Percentiles rank a stretch among this genome's conserved stretches.
These are phyloP conservation scores for Paspalum vaginatum DNA, from an alignment of 176 grass and related monocot genomes.

Conservation along the genomic window DNA sequence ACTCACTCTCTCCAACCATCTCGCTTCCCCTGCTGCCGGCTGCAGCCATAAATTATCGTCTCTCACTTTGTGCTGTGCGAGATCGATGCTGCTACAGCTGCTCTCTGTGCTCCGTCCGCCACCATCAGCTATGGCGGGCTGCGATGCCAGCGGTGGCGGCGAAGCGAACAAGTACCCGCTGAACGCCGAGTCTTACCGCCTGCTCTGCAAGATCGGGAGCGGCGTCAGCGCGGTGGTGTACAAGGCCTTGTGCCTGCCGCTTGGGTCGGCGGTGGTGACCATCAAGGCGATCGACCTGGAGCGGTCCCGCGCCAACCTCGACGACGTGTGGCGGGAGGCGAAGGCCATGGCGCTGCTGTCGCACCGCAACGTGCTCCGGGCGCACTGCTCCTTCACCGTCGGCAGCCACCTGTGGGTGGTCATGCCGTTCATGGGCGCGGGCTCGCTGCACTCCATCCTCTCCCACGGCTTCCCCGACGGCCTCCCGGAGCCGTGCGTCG, in stretches of 20 bases:
- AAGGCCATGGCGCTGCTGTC: constrained; percentile 87
- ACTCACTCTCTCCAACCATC: too few species aligned
- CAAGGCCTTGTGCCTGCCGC: constrained; percentile 77
- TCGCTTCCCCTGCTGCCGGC: too few species aligned
- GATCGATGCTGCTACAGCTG: background rate
- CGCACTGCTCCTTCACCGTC: constrained; percentile 94
- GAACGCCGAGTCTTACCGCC: constrained; percentile 58
- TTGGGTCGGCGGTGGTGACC: constrained; percentile 52
- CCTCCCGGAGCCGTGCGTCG: constrained; percentile 67
- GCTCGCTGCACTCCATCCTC: constrained; percentile 84
- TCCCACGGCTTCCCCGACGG: constrained; percentile 66
- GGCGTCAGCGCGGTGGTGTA: constrained; percentile 90
- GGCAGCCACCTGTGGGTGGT: constrained; percentile 84
- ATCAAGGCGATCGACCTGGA: constrained; percentile 91
- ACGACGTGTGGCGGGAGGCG: constrained; percentile 80
- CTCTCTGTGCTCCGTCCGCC: background rate
- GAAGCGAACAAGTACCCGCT: constrained; percentile 52
- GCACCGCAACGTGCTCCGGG: constrained; percentile 80
- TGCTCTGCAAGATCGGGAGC: constrained; percentile 72
- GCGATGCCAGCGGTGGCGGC: background rate
- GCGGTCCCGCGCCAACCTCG: constrained; percentile 74
- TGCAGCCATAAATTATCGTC: too few species aligned
- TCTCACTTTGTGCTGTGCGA: too few species aligned
- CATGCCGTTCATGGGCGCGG: constrained; percentile 95
- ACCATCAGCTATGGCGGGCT: constrained; percentile 44